Percentiles rank a stretch among this genome's conserved stretches.
Evolutionary conservation across 2,329 filamentous ascomycete species (phyloP).

Genomic region (Dryadomyces quercivorus): DNA sequence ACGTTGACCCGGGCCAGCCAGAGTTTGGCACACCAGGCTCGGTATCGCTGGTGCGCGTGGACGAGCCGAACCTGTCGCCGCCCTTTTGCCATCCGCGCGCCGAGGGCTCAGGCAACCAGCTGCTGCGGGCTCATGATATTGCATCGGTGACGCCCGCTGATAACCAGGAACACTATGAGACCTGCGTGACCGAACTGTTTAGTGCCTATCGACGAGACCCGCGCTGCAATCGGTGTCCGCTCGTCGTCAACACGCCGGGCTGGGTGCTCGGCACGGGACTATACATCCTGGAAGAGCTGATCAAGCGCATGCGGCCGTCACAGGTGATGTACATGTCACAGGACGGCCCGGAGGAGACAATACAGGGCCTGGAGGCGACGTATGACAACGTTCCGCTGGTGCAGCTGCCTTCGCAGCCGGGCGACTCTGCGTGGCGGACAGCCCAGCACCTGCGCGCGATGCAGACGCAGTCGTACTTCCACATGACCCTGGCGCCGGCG

Average conservation of each 20-base stretch:
- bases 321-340: slow-evolving; percentile 59
- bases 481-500: slow-evolving; percentile 24
- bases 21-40: slow-evolving; percentile 62
- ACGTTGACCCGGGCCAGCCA: slow-evolving; percentile 67
- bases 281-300: slow-evolving; percentile 47
- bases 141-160: slow-evolving; percentile 53
- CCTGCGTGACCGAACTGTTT: slow-evolving; percentile 52
- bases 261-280: slow-evolving; percentile 63
- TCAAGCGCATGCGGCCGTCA: slow-evolving; percentile 39
- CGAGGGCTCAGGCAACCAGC: slow-evolving; percentile 20
- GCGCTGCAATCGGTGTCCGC: slow-evolving; percentile 30
- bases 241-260: slow-evolving; percentile 64
- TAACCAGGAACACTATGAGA: slow-evolving; percentile 54
- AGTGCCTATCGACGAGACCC: slow-evolving; percentile 38
- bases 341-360: slow-evolving; percentile 44
- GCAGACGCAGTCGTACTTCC: slow-evolving; percentile 74
- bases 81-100: slow-evolving; percentile 48
- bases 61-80: slow-evolving; percentile 49
- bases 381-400: slow-evolving; percentile 30
- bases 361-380: slow-evolving; percentile 37
- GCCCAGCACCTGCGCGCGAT: slow-evolving; percentile 57
- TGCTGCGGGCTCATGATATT: slow-evolving; percentile 53
- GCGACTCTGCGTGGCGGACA: slow-evolving; percentile 44
- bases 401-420: slow-evolving; percentile 46
- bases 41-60: slow-evolving; percentile 52